These are phyloP conservation scores for Lithohypha guttulata DNA, from an alignment of 2,329 filamentous ascomycete species.

Conservation along the genomic window DNA sequence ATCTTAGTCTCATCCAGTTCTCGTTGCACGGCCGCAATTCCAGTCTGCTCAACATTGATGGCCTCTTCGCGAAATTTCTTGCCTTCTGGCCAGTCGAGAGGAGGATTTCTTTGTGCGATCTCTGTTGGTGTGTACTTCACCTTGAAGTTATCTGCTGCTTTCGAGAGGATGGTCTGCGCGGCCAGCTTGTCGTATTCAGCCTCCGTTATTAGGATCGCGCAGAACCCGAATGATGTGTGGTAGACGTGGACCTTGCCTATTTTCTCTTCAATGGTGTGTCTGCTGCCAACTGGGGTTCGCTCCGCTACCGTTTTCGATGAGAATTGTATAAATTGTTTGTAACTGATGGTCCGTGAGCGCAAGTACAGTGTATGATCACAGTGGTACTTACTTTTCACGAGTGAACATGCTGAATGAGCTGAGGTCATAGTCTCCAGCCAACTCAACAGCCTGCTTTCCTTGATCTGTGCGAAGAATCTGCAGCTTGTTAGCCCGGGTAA, in stretches of 20 bases:
- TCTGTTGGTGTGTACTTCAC: slow-evolving; percentile 28
- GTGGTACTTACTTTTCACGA: slow-evolving; percentile 47
- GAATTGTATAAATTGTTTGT: slow-evolving; percentile 66
- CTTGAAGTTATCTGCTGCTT: slow-evolving; percentile 80
- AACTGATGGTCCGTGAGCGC: slow-evolving; percentile 27
- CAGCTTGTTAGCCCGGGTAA: background rate
- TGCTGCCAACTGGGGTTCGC: slow-evolving; percentile 66
- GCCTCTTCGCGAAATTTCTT: slow-evolving; percentile 55
- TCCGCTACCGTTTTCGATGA: slow-evolving; percentile 83
- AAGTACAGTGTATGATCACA: background rate
- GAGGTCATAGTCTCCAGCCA: slow-evolving; percentile 67
- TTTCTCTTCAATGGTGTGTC: slow-evolving; percentile 78
- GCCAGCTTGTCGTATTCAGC: slow-evolving; percentile 66
- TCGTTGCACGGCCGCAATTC: slow-evolving; percentile 89
- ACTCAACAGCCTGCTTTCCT: slow-evolving; percentile 60
- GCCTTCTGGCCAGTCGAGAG: slow-evolving; percentile 4
- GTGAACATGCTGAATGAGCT: slow-evolving; percentile 73
- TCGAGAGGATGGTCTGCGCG: slow-evolving; percentile 76
- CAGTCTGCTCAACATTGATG: slow-evolving; percentile 56
- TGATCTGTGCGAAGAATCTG: slow-evolving; percentile 73
- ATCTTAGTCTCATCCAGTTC: slow-evolving; percentile 97
- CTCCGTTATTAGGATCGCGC: slow-evolving; percentile 67
- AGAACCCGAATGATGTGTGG: slow-evolving; percentile 61
- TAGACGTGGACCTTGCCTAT: slow-evolving; percentile 71
- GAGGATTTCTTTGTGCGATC: background rate